phyloP scores from a whole-genome alignment of 495 filamentous ascomycete genomes.

The Articulospora tetracladia region DNA sequence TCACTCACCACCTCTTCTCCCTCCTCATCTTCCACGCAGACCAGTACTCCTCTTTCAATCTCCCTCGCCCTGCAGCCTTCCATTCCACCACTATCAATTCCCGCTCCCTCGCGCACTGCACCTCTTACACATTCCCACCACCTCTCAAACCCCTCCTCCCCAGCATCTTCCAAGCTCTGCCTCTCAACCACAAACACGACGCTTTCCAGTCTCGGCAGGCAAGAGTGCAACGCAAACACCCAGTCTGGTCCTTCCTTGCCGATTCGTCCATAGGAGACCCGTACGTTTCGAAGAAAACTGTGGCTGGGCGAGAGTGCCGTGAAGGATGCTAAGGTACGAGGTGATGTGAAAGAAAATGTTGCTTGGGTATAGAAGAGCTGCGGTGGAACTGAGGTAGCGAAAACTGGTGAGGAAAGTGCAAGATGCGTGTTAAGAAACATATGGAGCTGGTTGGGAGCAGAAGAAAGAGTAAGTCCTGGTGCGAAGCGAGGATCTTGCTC shows the following conservation, averaged over 20 bases:
- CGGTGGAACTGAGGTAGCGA: neutral
- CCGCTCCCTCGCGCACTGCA: slow-evolving; percentile 7
- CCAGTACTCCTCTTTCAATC: neutral
- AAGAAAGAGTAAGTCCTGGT: no score
- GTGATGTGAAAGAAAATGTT: neutral
- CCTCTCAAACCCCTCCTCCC: neutral
- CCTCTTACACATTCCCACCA: slow-evolving; percentile 6
- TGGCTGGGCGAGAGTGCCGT: neutral
- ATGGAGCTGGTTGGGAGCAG: no score
- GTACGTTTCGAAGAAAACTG: neutral
- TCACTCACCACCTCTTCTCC: neutral
- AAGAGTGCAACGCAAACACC: slow-evolving; percentile 1
- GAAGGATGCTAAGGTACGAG: neutral
- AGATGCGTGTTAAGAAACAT: neutral
- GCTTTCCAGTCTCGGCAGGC: neutral
- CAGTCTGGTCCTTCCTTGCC: slow-evolving; percentile 4
- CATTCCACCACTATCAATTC: neutral
- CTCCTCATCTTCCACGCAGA: neutral
- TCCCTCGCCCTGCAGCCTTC: neutral
- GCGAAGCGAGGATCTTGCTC: no score
- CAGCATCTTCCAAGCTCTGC: neutral
- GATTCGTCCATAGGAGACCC: neutral
- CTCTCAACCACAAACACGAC: slow-evolving; percentile 1
- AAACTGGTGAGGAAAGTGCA: neutral
- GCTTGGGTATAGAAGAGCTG: neutral